Base-by-base conservation (phyloP, 371 early-diverging fungal species). In the Mucor sp. region DNA sequence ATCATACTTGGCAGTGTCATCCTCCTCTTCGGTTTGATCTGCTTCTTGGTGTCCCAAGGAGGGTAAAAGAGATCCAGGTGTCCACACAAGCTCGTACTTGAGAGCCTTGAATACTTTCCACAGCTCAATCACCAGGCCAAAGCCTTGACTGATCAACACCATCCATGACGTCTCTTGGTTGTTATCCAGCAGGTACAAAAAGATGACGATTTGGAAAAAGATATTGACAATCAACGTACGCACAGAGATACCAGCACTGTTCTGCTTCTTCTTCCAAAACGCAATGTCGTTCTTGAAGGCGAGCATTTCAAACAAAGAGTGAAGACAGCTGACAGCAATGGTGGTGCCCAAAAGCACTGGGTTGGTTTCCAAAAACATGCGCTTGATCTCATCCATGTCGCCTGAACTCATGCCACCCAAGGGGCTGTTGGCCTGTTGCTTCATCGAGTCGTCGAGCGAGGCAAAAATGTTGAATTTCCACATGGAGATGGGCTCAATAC, bases 231-330 rank as follows among this genome's bases (percentile, higher is more conserved):
- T 67, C 68, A 96, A 87, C 14, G 94, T 75, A 41, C 96, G 90
- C 23, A 96, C 90, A 0, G 95, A 94, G 15, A 97, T 85, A 62
- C 98, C 98, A 0, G 88, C 90, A 62, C 91, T 80, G 70, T 89
- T 88, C 59, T 90, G 88, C 72, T 92, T 91, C 68, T 88, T 87
- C 56, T 92, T 87, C 97, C 97, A 97, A 84, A 95, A 95, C 11
- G 93, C 81, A 68, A 97, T 93, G 74, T 96, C 95, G 73, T 95
- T 96, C 82, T 95, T 97, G 78, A 96, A 97, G 0, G 97, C 97
- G 65, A 97, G 79, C 79, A 97, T 93, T 75, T 96, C 97, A 79
- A 97, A 96, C 2, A 93, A 71, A 58, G 91, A 89, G 80, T 97
- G 98, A 15, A 97, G 74, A 5, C 91, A 58, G 50, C 93, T 91